phyloP scores from a whole-genome alignment of 2,329 filamentous ascomycete species.

The Colletotrichum sp. region DNA sequence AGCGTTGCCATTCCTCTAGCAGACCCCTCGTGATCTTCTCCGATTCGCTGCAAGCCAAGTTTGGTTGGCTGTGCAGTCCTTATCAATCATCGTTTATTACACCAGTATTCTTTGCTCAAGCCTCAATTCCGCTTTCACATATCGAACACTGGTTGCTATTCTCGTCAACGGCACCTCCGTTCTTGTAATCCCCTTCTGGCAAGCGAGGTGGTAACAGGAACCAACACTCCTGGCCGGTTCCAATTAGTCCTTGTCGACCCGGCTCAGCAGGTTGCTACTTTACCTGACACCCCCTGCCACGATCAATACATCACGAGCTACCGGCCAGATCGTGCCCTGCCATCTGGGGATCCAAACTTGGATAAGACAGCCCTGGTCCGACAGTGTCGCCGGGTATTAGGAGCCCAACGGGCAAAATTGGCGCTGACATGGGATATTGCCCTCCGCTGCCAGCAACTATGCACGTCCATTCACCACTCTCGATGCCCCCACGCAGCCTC shows the following conservation, averaged over 20 bases:
- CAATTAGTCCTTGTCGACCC: not conserved
- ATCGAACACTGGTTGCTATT: not conserved
- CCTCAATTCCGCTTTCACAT: not conserved
- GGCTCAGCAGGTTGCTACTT: not conserved
- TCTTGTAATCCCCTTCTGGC: not conserved
- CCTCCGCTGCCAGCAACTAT: conserved; percentile 6
- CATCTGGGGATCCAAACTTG: not conserved
- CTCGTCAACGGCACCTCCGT: not conserved
- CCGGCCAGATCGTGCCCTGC: not conserved
- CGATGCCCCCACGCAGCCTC: conserved; percentile 3
- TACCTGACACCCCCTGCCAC: not conserved
- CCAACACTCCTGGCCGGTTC: not conserved
- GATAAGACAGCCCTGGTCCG: not conserved
- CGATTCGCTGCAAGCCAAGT: not conserved
- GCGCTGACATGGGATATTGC: conserved; percentile 6
- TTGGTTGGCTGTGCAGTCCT: not conserved
- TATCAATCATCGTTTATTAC: not conserved
- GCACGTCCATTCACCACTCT: conserved; percentile 9
- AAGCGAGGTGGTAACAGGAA: not conserved
- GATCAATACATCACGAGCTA: not conserved
- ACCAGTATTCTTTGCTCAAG: not conserved
- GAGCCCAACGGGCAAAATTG: not conserved
- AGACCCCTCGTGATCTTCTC: not conserved
- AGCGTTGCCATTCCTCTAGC: not conserved
- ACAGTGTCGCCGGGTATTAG: not conserved